phyloP scores from a whole-genome alignment of 306 rosid species.

The Vicia villosa region DNA sequence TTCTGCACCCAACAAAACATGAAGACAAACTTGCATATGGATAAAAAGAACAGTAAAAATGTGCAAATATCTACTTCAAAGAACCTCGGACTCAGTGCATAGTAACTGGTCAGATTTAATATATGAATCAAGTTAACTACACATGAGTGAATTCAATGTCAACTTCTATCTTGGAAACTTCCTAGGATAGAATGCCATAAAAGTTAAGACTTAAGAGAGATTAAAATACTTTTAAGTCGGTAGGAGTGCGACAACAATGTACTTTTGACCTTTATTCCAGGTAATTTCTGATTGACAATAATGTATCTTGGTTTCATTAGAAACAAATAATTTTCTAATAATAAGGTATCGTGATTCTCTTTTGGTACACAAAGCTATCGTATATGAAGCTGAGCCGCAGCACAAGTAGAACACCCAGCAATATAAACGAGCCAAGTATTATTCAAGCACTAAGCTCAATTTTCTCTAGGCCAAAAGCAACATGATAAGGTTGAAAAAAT shows the following conservation, averaged over 20 bases:
- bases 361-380: conserved; percentile 2
- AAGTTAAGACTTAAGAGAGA: neutral
- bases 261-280: neutral
- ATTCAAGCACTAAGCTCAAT: conserved; percentile 25
- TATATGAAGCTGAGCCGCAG: neutral
- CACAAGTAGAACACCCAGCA: conserved; percentile 14
- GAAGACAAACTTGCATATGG: neutral
- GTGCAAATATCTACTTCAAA: neutral
- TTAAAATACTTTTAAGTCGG: neutral
- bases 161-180: neutral
- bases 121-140: conserved; percentile 22
- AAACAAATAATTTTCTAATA: conserved; percentile 14
- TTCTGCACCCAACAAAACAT: conserved; percentile 5
- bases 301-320: conserved; percentile 4
- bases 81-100: neutral
- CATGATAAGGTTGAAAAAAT: neutral
- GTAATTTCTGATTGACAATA: neutral
- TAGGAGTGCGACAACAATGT: conserved; percentile 1
- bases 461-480: conserved; percentile 16
- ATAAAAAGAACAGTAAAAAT: conserved; percentile 15
- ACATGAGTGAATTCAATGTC: neutral
- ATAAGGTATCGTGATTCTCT: neutral
- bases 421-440: conserved; percentile 2
- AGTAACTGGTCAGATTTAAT: conserved; percentile 1
- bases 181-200: neutral